phyloP scores from a whole-genome alignment of 306 rosid species.

The Acmispon strigosus region DNA sequence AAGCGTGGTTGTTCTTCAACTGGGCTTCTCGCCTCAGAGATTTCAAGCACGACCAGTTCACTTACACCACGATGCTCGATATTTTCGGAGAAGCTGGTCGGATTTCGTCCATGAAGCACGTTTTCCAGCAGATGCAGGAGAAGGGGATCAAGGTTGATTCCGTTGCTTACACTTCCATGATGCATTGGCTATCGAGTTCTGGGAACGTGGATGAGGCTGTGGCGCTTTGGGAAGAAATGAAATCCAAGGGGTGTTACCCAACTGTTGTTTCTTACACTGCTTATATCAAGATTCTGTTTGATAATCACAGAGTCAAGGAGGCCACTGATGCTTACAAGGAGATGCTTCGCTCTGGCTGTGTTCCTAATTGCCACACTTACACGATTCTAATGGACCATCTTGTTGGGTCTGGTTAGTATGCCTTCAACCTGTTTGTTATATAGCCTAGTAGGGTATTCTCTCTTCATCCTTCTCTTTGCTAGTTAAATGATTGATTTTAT shows the following conservation, averaged over 20 bases:
- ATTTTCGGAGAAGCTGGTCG: constrained; percentile 94
- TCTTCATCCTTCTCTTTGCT: not conserved
- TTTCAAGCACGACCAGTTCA: constrained; percentile 77
- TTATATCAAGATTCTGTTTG: constrained; percentile 59
- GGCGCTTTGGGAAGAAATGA: constrained; percentile 71
- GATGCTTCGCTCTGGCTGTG: constrained; percentile 48
- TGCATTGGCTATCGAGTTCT: constrained; percentile 76
- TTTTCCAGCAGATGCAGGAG: constrained; percentile 65
- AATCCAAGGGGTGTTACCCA: constrained; percentile 42
- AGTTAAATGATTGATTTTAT: not conserved
- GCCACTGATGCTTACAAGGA: constrained; percentile 62
- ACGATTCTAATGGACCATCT: constrained; percentile 73
- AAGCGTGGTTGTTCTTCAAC: constrained; percentile 79
- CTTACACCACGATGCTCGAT: constrained; percentile 76
- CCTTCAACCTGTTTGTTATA: constrained; percentile 34
- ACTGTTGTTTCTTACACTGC: constrained; percentile 79
- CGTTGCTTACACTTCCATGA: constrained; percentile 68
- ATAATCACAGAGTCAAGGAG: constrained; percentile 38
- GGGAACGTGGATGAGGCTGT: constrained; percentile 62
- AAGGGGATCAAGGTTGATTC: constrained; percentile 56
- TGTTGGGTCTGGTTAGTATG: constrained; percentile 55
- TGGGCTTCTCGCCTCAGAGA: constrained; percentile 52
- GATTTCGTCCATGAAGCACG: constrained; percentile 63
- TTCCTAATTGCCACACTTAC: constrained; percentile 71
- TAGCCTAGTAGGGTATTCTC: constrained; percentile 1